Conservation (phyloP, 306 rosid genomes). For the Hippophae rhamnoides region DNA sequence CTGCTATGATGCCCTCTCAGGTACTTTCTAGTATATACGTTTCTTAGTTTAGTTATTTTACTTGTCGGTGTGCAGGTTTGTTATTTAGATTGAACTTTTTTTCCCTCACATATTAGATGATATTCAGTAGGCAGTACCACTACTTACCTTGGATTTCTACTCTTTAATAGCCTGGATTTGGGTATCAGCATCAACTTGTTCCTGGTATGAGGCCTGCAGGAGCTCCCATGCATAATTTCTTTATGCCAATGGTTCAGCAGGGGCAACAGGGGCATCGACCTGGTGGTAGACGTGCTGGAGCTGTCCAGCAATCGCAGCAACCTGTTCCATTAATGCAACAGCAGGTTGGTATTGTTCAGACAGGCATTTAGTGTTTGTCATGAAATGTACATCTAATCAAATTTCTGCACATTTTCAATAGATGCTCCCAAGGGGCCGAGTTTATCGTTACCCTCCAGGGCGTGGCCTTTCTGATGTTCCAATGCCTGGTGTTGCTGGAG, state of each 20-base stretch:
- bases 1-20: slow-evolving; percentile 97
- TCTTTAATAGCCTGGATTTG: slow-evolving; percentile 73
- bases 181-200: slow-evolving; percentile 95
- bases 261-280: slow-evolving; percentile 95
- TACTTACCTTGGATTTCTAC: slow-evolving; percentile 8
- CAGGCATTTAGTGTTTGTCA: too few species aligned
- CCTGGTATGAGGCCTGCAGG: slow-evolving; percentile 99
- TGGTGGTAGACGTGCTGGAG: slow-evolving; percentile 89
- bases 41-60: background rate
- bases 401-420: slow-evolving; percentile 18
- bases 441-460: slow-evolving; percentile 86
- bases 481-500: slow-evolving; percentile 90
- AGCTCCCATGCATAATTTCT: slow-evolving; percentile 89
- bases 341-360: slow-evolving; percentile 41
- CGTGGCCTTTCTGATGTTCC: slow-evolving; percentile 81
- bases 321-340: slow-evolving; percentile 85
- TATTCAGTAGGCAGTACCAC: background rate
- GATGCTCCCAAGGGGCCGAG: slow-evolving; percentile 93
- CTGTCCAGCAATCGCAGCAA: slow-evolving; percentile 80
- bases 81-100: background rate
- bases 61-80: background rate
- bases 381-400: background rate
- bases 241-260: slow-evolving; percentile 94
- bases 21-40: slow-evolving; percentile 24
- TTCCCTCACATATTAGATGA: background rate